Evolutionary conservation across 129 eudicot species (phyloP).

Genomic region (Rutidosis leptorrhynchoides): DNA sequence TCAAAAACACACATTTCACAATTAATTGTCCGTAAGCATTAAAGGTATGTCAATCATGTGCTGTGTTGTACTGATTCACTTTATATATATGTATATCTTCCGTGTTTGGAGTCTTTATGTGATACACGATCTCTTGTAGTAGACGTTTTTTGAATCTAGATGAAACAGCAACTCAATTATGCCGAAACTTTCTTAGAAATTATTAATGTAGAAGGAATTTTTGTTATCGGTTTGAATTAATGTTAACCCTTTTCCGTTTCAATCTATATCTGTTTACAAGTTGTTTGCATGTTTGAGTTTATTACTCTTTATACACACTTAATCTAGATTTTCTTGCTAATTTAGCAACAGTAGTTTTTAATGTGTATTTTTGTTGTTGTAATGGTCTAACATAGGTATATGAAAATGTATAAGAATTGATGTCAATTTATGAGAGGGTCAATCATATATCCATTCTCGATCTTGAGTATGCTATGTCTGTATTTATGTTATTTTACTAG

Average conservation of each 20-base stretch:
- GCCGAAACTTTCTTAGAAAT: not conserved
- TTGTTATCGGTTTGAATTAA: slow-evolving; percentile 5
- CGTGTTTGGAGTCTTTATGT: not conserved
- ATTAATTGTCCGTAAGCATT: not conserved
- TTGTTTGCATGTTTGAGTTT: not conserved
- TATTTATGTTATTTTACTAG: not conserved
- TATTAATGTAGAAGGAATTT: not conserved
- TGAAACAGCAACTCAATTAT: not conserved
- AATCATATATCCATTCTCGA: not conserved
- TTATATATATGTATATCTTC: not conserved
- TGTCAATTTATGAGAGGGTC: slow-evolving; percentile 2
- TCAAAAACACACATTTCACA: no score
- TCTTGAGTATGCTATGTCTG: not conserved
- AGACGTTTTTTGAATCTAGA: not conserved
- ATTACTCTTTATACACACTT: not conserved
- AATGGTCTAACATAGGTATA: not conserved
- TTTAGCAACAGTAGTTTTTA: slow-evolving; percentile 1
- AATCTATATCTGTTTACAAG: not conserved
- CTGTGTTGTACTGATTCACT: not conserved
- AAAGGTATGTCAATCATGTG: slow-evolving; percentile 8
- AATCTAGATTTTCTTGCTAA: slow-evolving; percentile 11
- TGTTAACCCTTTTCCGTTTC: not conserved
- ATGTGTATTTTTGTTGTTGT: slow-evolving; percentile 1
- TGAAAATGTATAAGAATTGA: not conserved
- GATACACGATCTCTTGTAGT: not conserved